Base-by-base conservation (phyloP, 176 grass and related monocot species). In the Lolium perenne region DNA sequence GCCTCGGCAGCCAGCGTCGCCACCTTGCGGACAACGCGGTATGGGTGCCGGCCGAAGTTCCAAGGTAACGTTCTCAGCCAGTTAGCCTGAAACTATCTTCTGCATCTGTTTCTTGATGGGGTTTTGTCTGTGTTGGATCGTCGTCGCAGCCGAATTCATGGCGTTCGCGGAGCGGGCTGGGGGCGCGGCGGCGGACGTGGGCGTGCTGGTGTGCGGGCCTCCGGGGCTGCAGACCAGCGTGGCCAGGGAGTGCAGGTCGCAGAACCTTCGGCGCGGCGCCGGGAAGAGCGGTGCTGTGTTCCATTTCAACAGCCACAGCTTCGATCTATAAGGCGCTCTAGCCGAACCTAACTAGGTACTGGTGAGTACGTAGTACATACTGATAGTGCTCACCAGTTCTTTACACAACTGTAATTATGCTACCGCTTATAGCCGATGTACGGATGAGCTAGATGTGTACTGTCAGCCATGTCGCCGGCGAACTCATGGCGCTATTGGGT, bases 291-390 rank as follows among this genome's bases (percentile, higher is more conserved):
- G 90, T 43, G 87, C 91, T 38, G 60, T 95, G 71, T 98, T 98
- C 91, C 95, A 98, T 79, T 98, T 95, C 91, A 85, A 97, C 75
- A 95, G 91, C 85, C 93, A 97, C 88, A 97, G 95, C 89, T 97
- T 97, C 85, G 95, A 97, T 62, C 89, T 97, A 8, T 95, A 88
- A 50, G 29, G 26, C 71, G 12, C 47, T 49, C 12, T 73, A 49
- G n/a, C 41, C 10, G 10, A 43, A 43, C 4, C 48, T 71, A 15
- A n/a, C 10, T 71, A 66, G 58, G 38, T 74, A 9, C 38, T 10
- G 60, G 56, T 4, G 56, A 45, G 50, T 11, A 71, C 51, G 5
- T 79, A 35, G 6, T 59, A 43, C 45, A 26, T 49, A 73, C 20
- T 8, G 70, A 73, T 74, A 50, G 22, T 1, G 72, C 14, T 12